Base-by-base conservation (phyloP, 768 basidiomycete species). In the Auricularia cornea region DNA sequence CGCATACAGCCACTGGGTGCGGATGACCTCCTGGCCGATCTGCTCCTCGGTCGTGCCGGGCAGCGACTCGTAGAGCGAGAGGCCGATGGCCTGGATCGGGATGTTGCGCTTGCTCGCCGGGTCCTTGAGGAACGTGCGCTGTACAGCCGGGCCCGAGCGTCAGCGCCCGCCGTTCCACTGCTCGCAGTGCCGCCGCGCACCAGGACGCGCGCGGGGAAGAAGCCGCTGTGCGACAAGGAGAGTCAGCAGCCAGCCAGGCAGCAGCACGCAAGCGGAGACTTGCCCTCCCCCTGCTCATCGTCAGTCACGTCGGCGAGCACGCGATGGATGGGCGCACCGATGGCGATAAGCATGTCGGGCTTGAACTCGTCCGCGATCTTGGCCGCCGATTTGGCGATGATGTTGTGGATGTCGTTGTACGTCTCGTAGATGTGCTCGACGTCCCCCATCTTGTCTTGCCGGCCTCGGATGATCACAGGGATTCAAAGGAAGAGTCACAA, bases 1-100 rank as follows among this genome's bases (percentile, higher is more conserved):
- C n/a, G 78, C 88, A 72, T 73, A 91, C 90, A 98, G 79, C 97
- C 97, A 99, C 75, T 99, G 97, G 18, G 95, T 99, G 62, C 95
- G 84, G 68, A 97, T 79, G 66, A 99, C 92, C 72, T 97, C 88
- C 64, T 78, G 82, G 59, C 91, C 91, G 60, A 94, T 81, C 72
- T 87, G 83, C 68, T 93, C 85, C 31, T 75, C 84, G 1, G 85
- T 85, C 3, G 84, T 83, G 20, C 87, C 92, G 4, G 87, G 86
- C 20, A 98, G 80, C 30, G 90, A 84, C 73, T 99, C 97, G 69
- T 99, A 99, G 3, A 99, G 81, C 5, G 94, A 95, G 33, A 99
- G 84, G 2, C 97, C 95, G 67, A 99, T 98, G 3, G 97, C 96
- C 73, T 94, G 92, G 67, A 98, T 97, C 57, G 92, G 90, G 60